A percentile compares a stretch with the other conserved stretches of the same genome.
phyloP scores from a whole-genome alignment of 208 protist genomes.

The Leptomonas pyrrhocoris region DNA sequence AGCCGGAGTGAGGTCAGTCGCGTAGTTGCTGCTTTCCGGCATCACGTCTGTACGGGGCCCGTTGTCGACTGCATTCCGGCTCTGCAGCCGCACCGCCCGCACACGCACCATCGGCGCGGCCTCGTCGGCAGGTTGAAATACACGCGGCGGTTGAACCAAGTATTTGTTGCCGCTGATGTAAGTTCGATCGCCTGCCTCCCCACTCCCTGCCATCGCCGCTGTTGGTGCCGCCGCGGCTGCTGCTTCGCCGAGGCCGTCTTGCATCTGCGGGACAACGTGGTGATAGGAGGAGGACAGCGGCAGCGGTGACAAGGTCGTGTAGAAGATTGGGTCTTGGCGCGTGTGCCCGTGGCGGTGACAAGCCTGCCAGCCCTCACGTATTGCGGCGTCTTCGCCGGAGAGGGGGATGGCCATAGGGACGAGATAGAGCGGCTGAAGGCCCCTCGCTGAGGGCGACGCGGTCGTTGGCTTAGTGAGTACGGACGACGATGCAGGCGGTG shows the following conservation, averaged over 20 bases:
- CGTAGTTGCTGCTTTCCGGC: not conserved
- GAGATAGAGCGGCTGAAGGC: constrained; percentile 43
- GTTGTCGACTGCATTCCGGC: not conserved
- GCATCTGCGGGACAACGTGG: constrained; percentile 26
- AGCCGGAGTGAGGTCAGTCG: too few species aligned
- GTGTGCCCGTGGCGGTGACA: constrained; percentile 39
- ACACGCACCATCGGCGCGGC: constrained; percentile 50
- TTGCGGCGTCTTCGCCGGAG: constrained; percentile 19
- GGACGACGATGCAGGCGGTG: not conserved
- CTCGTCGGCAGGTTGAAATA: constrained; percentile 48
- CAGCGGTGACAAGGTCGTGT: constrained; percentile 17
- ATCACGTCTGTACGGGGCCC: too few species aligned
- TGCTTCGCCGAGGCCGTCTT: not conserved
- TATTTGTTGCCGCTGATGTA: constrained; percentile 12
- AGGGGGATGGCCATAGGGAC: constrained; percentile 49
- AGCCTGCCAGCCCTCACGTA: constrained; percentile 30
- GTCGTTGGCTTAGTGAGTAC: not conserved
- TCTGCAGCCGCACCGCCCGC: constrained; percentile 29
- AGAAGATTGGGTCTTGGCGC: constrained; percentile 25
- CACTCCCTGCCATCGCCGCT: too few species aligned
- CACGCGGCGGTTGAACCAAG: constrained; percentile 24
- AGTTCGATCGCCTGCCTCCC: not conserved
- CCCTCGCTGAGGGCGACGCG: not conserved
- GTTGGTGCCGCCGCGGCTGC: too few species aligned
- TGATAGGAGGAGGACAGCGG: constrained; percentile 28